A percentile compares a stretch with the other conserved stretches of the same genome.
These are phyloP conservation scores for Phytopythium oedochilum DNA, from an alignment of 352 stramenopile species.

Conservation along the genomic window DNA sequence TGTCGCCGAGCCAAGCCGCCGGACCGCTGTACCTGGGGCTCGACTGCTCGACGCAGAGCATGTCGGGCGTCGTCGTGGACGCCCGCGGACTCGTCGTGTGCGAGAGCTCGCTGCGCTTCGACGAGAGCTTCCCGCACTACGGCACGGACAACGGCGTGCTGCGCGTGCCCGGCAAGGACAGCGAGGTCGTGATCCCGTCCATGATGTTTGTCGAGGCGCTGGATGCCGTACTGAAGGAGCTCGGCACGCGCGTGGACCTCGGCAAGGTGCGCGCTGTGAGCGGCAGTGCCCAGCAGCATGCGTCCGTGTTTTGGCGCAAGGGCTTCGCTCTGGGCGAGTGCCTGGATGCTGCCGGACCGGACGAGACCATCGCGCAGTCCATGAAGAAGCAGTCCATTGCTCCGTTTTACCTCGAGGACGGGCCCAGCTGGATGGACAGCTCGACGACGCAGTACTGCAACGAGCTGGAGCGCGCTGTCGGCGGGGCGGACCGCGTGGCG, in stretches of 20 bases:
- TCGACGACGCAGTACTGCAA: constrained; percentile 58
- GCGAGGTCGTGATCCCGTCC: constrained; percentile 60
- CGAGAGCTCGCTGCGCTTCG: constrained; percentile 66
- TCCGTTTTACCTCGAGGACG: constrained; percentile 53
- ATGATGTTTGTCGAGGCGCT: constrained; percentile 80
- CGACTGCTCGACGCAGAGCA: constrained; percentile 86
- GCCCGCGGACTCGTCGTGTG: constrained; percentile 28
- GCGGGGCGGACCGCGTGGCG: constrained; percentile 50
- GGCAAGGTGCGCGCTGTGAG: constrained; percentile 52
- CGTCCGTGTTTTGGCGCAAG: constrained; percentile 72
- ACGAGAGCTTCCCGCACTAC: constrained; percentile 60
- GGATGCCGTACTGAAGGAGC: constrained; percentile 52
- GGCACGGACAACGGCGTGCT: constrained; percentile 63
- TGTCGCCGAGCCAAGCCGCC: constrained; percentile 1
- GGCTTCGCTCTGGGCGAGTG: constrained; percentile 32
- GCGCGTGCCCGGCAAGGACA: constrained; percentile 24
- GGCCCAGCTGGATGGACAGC: constrained; percentile 85
- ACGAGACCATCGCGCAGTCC: constrained; percentile 14
- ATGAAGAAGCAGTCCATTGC: constrained; percentile 18
- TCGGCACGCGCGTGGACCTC: constrained; percentile 32
- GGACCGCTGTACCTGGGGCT: constrained; percentile 48
- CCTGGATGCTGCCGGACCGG: constrained; percentile 19
- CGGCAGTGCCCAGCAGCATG: constrained; percentile 81
- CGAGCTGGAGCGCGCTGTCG: constrained; percentile 48
- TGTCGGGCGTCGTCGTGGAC: constrained; percentile 64